These are phyloP conservation scores for Phytophthora crassamura DNA, from an alignment of 352 stramenopile genomes.

Conservation along the genomic window DNA sequence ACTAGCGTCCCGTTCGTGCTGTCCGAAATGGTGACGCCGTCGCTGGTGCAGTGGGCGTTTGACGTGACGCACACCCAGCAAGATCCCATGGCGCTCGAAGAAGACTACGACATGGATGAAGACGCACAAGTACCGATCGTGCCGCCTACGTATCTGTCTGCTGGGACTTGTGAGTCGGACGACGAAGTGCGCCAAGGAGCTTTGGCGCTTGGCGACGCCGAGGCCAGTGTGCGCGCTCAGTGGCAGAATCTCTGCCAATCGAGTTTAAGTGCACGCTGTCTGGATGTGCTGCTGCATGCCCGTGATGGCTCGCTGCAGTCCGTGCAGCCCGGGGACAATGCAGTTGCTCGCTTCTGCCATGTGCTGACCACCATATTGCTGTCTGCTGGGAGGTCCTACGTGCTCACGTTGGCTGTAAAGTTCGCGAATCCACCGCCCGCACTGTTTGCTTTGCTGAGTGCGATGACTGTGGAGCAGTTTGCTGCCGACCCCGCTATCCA, in stretches of 20 bases:
- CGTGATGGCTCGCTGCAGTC: constrained; percentile 3
- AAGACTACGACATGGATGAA: constrained; percentile 45
- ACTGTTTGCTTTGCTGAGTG: constrained; percentile 61
- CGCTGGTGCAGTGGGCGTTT: constrained; percentile 49
- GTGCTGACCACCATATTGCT: constrained; percentile 54
- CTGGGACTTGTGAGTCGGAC: constrained; percentile 8
- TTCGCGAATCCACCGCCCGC: constrained; percentile 52
- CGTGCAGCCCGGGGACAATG: constrained; percentile 11
- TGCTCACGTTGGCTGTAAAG: constrained; percentile 50
- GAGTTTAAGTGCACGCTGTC: constrained; percentile 43
- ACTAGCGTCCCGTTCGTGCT: constrained; percentile 26
- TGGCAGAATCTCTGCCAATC: constrained; percentile 56
- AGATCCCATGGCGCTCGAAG: constrained; percentile 13
- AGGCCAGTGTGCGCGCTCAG: constrained; percentile 39
- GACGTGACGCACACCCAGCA: constrained; percentile 33
- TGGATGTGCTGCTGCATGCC: constrained; percentile 39
- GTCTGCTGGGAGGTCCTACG: constrained; percentile 47
- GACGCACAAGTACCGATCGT: constrained; percentile 16
- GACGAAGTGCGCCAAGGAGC: constrained; percentile 26
- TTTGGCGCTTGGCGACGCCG: constrained; percentile 14
- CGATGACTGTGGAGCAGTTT: constrained; percentile 48
- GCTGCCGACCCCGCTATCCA: background rate
- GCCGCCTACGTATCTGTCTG: constrained; percentile 17
- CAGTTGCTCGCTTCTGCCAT: constrained; percentile 40
- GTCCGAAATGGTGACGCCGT: constrained; percentile 33